Evolutionary conservation across 139 green algal species (phyloP), one percentile per base, ranked within the genome.

Genomic region (Asterochloris erici): DNA sequence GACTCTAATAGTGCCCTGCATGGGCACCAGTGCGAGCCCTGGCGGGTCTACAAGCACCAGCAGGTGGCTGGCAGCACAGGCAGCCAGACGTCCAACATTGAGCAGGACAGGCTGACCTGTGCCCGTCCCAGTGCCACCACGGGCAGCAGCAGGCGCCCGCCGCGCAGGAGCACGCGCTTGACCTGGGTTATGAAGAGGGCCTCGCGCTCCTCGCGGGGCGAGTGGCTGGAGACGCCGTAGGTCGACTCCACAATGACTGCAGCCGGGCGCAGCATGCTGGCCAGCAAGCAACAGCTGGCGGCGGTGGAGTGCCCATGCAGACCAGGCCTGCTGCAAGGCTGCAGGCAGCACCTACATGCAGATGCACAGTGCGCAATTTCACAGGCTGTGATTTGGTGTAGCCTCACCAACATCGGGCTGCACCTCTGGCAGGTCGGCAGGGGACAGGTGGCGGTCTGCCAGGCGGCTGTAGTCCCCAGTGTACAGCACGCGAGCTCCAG

Each of bases 111-210:
- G 27, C 24, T 15, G 24, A 94, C 94, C 92, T 98, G 96, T 23
- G 97, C 95, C 0, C 97, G 81, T 0, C 97, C 97, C 38, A 99
- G 90, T 17, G 97, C 97, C 70, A 99, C 97, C 12, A 98, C 95
- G 0, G 97, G 97, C 81, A 99, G 91, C 60, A 99, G 91, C 78
- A 98, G 93, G 12, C 93, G 85, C 11, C 97, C 97, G 0, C 96
- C 97, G 1, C 88, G 80, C 11, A 85, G 73, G 73, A 99, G 86
- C 1, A 95, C 93, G 15, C 63, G 47, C 21, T 87, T 73, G 2
- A 98, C 87, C 68, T 84, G 90, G 68, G 92, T 87, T n/a, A 93
- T 77, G 81, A 99, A 98, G 14, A 91, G 90, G 74, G 85, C 77
- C 91, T 99, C 97, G 12, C 97, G 87, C 80, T 96, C 91, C 78